These are phyloP conservation scores for Trichoderma endophyticum DNA, from an alignment of 2,329 filamentous ascomycete genomes.

Conservation along the genomic window DNA sequence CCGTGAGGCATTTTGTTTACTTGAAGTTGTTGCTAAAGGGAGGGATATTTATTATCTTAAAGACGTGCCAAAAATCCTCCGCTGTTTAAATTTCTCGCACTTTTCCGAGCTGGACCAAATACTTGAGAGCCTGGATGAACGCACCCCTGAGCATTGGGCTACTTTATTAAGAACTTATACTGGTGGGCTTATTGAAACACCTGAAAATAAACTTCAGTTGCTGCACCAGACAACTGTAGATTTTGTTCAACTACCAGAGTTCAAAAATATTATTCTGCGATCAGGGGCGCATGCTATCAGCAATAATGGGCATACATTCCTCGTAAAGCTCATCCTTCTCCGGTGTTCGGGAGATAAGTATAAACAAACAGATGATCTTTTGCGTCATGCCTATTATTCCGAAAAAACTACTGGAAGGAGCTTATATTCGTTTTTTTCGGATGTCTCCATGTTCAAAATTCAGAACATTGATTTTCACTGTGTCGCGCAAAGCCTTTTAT, in stretches of 20 bases:
- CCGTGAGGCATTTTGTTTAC: neutral
- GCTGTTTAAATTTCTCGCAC: neutral
- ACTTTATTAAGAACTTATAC: neutral
- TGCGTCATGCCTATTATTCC: neutral
- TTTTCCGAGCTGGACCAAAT: neutral
- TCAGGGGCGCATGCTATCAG: neutral
- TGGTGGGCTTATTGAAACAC: neutral
- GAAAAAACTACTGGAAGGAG: neutral
- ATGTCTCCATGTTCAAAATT: too few species aligned
- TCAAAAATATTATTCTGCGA: neutral
- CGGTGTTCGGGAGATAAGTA: too few species aligned
- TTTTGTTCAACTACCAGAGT: neutral
- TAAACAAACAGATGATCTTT: neutral
- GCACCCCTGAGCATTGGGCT: too few species aligned
- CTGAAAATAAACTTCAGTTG: neutral
- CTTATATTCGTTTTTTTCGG: neutral
- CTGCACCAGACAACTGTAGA: neutral
- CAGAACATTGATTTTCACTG: too few species aligned
- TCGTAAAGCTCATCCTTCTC: neutral
- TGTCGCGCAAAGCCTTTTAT: too few species aligned
- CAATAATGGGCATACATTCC: neutral
- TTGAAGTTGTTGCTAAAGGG: slow-evolving; percentile 1
- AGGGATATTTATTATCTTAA: too few species aligned
- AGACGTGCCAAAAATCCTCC: neutral
- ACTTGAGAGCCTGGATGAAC: neutral